phyloP scores from a whole-genome alignment of 257 asterid genomes.

The Forsythia viridissima region DNA sequence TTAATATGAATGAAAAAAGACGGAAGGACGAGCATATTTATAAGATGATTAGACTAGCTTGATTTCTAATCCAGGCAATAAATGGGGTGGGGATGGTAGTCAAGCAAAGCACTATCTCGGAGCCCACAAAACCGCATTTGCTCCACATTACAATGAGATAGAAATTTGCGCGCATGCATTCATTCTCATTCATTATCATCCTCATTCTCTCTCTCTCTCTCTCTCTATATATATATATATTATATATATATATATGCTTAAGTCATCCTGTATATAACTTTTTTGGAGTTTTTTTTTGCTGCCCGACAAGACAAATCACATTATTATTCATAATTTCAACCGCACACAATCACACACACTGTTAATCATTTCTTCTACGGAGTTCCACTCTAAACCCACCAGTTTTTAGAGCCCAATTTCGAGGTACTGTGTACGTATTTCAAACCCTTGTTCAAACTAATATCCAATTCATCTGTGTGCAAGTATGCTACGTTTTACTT shows the following conservation, averaged over 20 bases:
- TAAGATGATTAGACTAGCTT: no score
- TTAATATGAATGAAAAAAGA: no score
- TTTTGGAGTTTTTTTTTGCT: neutral
- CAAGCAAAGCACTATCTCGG: neutral
- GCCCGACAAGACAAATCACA: constrained; percentile 1
- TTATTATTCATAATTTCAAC: constrained; percentile 18
- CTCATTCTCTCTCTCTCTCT: neutral
- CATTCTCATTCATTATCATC: constrained; percentile 8
- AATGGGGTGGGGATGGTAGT: neutral
- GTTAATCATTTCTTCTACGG: neutral
- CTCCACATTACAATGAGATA: constrained; percentile 6
- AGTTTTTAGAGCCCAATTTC: neutral
- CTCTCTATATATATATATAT: no score
- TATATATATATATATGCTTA: no score
- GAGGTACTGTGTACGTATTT: constrained; percentile 1
- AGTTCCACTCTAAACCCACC: neutral
- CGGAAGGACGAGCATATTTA: no score
- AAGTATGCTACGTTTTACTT: neutral
- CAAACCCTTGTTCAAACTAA: no score
- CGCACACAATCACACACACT: neutral
- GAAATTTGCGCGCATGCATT: constrained; percentile 34
- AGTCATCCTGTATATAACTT: neutral
- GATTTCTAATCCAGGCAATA: no score
- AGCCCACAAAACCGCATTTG: constrained; percentile 32
- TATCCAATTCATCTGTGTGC: neutral